These are phyloP conservation scores for Apiotrichum mycotoxinovorans DNA, from an alignment of 1,284 basidiomycete genomes.

Conservation along the genomic window DNA sequence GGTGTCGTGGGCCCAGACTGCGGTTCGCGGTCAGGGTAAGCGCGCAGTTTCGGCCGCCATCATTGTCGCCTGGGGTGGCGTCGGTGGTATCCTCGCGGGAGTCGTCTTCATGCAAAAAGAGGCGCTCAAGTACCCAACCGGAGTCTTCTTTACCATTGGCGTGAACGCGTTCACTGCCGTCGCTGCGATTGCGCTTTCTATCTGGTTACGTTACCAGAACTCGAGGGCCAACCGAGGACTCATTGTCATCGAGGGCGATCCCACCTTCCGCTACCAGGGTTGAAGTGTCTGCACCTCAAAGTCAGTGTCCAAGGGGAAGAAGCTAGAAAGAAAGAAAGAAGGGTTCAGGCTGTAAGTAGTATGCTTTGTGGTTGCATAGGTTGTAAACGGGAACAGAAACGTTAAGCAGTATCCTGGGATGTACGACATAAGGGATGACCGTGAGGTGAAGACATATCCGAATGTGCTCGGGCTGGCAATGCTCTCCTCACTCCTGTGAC, in stretches of 20 bases:
- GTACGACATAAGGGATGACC: too few relatives aligned
- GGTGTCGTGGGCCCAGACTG: constrained; percentile 46
- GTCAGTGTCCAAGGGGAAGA: too few relatives aligned
- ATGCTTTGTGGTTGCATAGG: too few relatives aligned
- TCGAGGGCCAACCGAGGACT: constrained; percentile 6
- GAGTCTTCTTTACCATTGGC: constrained; percentile 11
- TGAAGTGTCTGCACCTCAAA: too few relatives aligned
- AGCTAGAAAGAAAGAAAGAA: too few relatives aligned
- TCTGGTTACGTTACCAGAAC: constrained; percentile 16
- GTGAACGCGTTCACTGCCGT: constrained; percentile 1
- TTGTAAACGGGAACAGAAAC: too few relatives aligned
- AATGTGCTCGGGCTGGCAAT: too few relatives aligned
- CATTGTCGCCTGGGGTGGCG: constrained; percentile 17
- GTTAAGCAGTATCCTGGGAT: too few relatives aligned
- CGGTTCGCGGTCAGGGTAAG: constrained; percentile 50
- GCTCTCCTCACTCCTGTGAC: background rate
- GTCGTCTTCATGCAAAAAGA: constrained; percentile 11
- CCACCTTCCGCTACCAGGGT: constrained; percentile 13
- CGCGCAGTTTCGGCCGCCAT: constrained; percentile 25
- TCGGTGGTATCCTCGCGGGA: constrained; percentile 7
- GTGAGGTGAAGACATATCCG: too few relatives aligned
- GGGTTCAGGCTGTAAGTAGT: too few relatives aligned
- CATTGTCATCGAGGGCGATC: constrained; percentile 9
- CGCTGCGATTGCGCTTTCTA: background rate
- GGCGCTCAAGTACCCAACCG: constrained; percentile 8